phyloP scores from a whole-genome alignment of 2,329 filamentous ascomycete genomes.

The Aureobasidium sp. region DNA sequence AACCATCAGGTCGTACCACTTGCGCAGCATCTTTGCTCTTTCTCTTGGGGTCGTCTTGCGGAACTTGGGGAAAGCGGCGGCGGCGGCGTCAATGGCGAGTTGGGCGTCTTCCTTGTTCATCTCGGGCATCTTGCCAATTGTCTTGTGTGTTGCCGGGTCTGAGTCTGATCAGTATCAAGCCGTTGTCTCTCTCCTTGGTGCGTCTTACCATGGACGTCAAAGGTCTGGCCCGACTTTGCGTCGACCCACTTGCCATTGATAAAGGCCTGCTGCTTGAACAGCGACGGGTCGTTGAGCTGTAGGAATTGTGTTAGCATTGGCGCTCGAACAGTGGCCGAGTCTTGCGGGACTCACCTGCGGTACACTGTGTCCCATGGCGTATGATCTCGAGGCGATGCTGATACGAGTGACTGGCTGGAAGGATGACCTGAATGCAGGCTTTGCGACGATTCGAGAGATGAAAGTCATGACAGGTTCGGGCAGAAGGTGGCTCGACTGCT shows the following conservation, averaged over 20 bases:
- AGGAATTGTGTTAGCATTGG: neutral
- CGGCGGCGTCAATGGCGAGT: constrained; percentile 74
- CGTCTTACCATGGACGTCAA: constrained; percentile 57
- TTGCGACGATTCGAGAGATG: constrained; percentile 8
- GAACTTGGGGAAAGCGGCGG: constrained; percentile 64
- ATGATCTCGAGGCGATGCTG: constrained; percentile 30
- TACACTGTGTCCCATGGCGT: constrained; percentile 37
- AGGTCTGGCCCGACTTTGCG: constrained; percentile 81
- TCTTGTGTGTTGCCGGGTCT: constrained; percentile 76
- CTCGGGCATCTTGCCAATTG: constrained; percentile 79
- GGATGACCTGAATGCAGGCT: constrained; percentile 11
- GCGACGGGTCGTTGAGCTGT: constrained; percentile 42
- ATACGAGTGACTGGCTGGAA: constrained; percentile 25
- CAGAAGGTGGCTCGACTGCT: neutral
- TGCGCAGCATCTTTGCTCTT: constrained; percentile 63
- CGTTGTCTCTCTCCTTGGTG: neutral
- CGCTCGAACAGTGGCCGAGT: neutral
- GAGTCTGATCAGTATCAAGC: neutral
- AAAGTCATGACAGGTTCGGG: constrained; percentile 5
- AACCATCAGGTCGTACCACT: constrained; percentile 73
- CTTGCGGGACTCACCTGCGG: constrained; percentile 27
- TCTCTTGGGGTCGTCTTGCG: constrained; percentile 64
- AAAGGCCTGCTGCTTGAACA: constrained; percentile 78
- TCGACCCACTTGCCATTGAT: constrained; percentile 89
- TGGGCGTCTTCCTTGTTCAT: constrained; percentile 72